Percentiles rank a stretch among this genome's conserved stretches.
phyloP scores from a whole-genome alignment of 805 yeast species.

The Kodamaea neixiangensis region DNA sequence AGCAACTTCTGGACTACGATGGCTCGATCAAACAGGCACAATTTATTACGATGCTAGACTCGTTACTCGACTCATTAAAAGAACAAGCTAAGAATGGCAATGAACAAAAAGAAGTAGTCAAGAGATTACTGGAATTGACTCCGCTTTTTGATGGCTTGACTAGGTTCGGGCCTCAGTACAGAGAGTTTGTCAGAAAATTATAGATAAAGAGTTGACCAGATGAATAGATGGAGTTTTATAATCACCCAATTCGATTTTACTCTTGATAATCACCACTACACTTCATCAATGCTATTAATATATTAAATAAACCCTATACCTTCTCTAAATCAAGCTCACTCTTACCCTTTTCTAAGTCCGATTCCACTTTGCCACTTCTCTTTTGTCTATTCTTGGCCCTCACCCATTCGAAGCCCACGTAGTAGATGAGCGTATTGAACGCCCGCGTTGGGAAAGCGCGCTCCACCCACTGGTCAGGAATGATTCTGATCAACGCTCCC shows the following conservation, averaged over 20 bases:
- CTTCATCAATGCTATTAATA: not conserved
- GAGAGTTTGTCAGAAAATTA: constrained; percentile 53
- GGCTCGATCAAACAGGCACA: constrained; percentile 30
- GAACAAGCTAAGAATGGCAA: constrained; percentile 34
- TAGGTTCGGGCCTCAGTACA: constrained; percentile 51
- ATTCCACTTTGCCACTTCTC: constrained; percentile 3
- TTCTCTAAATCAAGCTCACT: constrained; percentile 4
- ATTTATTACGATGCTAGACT: constrained; percentile 35
- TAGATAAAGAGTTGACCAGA: not conserved
- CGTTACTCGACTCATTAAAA: constrained; percentile 47
- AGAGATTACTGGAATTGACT: constrained; percentile 48
- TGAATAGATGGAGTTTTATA: not conserved
- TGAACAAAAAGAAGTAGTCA: constrained; percentile 43
- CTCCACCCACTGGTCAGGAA: constrained; percentile 79
- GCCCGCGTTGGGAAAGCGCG: constrained; percentile 63
- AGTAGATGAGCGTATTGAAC: constrained; percentile 41
- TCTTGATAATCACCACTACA: not conserved
- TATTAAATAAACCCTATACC: constrained; percentile 1
- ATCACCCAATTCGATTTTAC: not conserved
- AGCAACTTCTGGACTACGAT: constrained; percentile 16
- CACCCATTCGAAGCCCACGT: constrained; percentile 38
- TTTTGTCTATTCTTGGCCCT: constrained; percentile 26
- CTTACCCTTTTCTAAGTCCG: constrained; percentile 21
- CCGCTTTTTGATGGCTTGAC: constrained; percentile 57
- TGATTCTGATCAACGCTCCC: constrained; percentile 72